Evolutionary conservation across 179 eudicot species (phyloP).

Genomic region (Patellifolia procumbens): DNA sequence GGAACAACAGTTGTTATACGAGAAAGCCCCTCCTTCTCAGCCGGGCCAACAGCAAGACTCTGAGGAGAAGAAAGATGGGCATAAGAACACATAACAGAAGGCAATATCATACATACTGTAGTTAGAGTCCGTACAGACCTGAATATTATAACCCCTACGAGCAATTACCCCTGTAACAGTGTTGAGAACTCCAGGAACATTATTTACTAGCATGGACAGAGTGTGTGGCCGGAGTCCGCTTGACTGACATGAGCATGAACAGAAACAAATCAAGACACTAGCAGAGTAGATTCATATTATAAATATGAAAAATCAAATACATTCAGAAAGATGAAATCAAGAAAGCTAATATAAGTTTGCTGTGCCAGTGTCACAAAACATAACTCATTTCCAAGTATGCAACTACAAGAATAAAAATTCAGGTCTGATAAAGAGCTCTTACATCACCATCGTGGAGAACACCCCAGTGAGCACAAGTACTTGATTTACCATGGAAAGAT

Average conservation of each 20-base stretch:
- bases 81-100: neutral
- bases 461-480: slow-evolving; percentile 96
- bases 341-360: slow-evolving; percentile 1
- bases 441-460: slow-evolving; percentile 79
- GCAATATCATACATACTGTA: neutral
- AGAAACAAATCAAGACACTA: slow-evolving; percentile 19
- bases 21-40: slow-evolving; percentile 48
- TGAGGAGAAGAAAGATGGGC: slow-evolving; percentile 17
- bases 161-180: slow-evolving; percentile 72
- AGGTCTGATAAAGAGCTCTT: slow-evolving; percentile 35
- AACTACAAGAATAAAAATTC: neutral
- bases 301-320: neutral
- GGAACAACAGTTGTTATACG: slow-evolving; percentile 55
- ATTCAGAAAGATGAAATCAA: slow-evolving; percentile 3
- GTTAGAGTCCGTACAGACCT: slow-evolving; percentile 38
- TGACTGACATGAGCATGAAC: slow-evolving; percentile 54
- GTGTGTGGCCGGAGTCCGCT: slow-evolving; percentile 81
- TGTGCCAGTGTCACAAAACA: neutral
- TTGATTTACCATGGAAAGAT: slow-evolving; percentile 46
- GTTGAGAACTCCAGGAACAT: slow-evolving; percentile 83
- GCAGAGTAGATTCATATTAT: neutral
- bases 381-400: too few relatives aligned
- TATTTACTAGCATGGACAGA: slow-evolving; percentile 70
- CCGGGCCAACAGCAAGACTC: slow-evolving; percentile 55
- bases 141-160: slow-evolving; percentile 83